Evolutionary conservation across 495 filamentous ascomycete genomes (phyloP), one percentile per base, ranked within the genome.

Genomic region (Cenococcum geophilum): DNA sequence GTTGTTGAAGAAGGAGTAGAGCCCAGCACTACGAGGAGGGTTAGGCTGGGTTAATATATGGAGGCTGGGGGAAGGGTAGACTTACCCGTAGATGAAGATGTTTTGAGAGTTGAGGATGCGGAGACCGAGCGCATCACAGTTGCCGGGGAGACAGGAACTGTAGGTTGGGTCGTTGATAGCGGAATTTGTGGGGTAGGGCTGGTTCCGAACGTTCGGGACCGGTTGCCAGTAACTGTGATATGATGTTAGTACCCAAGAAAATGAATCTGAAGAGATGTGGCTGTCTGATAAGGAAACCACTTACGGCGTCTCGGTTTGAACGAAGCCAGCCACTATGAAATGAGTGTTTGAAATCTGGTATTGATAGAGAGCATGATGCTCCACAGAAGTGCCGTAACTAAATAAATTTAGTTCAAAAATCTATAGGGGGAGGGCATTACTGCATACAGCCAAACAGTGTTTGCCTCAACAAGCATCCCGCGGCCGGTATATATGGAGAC

Each of bases 401-500:
- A 6, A 32, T 3, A 32, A 32, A 32, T 32, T 32, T 32, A 32
- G 27, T 32, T 6, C 6, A 3, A 2, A 6, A 32, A 2, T 32
- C 2, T 32, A 6, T 32, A 32, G 27, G 27, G 6, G 2, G 27
- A 32, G 27, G 6, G 27, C 3, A 32, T 32, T 32, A 3, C 3
- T 32, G 6, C 27, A 69, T 85, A 95, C 66, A 85, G 72, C 81
- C 80, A 84, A 23, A 82, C 78, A 22, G 79, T 70, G 43, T 58
- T 53, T 69, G 60, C 80, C 75, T 95, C 92, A 61, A 92, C 77
- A 36, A 92, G 79, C 16, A 95, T 79, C 61, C 92, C 92, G 61
- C 92, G 88, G 48, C 91, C 92, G 68, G 89, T 96, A 79, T 86
- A 97, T 65, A 97, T 82, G 73, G 93, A 88, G 74, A 96, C 87